Evolutionary conservation across 306 rosid species (phyloP).

Genomic region (Rosa multiflora): DNA sequence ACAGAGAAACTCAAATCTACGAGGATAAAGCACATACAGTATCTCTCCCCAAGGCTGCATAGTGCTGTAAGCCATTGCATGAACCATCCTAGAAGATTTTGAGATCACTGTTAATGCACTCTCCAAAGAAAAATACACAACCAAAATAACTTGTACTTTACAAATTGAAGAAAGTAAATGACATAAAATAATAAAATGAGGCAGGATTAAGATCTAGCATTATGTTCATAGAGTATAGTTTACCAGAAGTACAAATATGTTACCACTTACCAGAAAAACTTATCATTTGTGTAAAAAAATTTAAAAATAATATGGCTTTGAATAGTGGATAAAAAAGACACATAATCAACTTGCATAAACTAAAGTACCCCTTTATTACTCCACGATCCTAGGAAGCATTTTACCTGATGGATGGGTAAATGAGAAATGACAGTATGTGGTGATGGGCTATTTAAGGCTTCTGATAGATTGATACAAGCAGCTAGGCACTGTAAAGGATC

Average conservation of each 20-base stretch:
- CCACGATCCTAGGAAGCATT: conserved; percentile 20
- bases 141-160: not conserved
- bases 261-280: not conserved
- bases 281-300: not conserved
- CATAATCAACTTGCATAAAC: conserved; percentile 15
- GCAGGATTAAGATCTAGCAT: conserved; percentile 4
- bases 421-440: conserved; percentile 70
- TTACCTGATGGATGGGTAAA: conserved; percentile 86
- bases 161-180: conserved; percentile 2
- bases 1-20: not conserved
- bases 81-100: conserved; percentile 73
- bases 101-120: conserved; percentile 24
- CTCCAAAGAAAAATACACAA: conserved; percentile 1
- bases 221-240: not conserved
- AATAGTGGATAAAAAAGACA: not conserved
- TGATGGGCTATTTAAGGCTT: conserved; percentile 72
- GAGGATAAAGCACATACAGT: conserved; percentile 44
- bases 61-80: conserved; percentile 92
- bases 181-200: not conserved
- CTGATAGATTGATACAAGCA: conserved; percentile 81
- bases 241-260: not conserved
- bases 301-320: not conserved
- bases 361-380: not conserved
- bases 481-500: conserved; percentile 91
- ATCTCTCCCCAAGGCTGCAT: conserved; percentile 87